These are phyloP conservation scores for Podaxis sp. DNA, from an alignment of 768 basidiomycete genomes.

Conservation along the genomic window DNA sequence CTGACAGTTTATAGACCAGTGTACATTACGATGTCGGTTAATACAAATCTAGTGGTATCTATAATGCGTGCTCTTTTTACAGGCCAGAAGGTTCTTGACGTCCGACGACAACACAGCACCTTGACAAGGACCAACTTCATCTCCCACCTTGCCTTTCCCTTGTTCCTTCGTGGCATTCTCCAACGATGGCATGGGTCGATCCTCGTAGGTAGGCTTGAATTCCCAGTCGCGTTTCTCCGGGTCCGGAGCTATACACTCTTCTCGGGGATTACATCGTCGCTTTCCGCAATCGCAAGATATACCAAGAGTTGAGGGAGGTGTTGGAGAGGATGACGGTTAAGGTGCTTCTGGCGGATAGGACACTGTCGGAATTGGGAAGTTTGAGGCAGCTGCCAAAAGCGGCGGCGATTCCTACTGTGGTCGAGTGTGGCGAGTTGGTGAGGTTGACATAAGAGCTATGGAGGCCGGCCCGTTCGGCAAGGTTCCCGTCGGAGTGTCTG, in stretches of 20 bases:
- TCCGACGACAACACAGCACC: background rate
- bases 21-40: background rate
- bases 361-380: too few relatives aligned
- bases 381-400: too few relatives aligned
- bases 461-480: background rate
- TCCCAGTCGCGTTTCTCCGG: constrained; percentile 64
- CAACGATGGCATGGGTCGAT: constrained; percentile 38
- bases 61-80: background rate
- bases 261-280: constrained; percentile 20
- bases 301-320: constrained; percentile 73
- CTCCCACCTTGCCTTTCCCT: constrained; percentile 8
- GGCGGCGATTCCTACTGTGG: too few relatives aligned
- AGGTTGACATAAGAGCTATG: background rate
- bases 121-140: background rate
- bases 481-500: too few relatives aligned
- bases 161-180: constrained; percentile 33
- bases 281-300: constrained; percentile 42
- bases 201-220: constrained; percentile 43
- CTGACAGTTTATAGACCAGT: background rate
- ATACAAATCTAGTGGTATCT: constrained; percentile 4
- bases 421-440: too few relatives aligned
- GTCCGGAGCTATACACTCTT: constrained; percentile 63
- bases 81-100: background rate
- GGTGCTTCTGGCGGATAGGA: constrained; percentile 32
- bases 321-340: constrained; percentile 52